Evolutionary conservation across 306 rosid species (phyloP).

Genomic region (Arachis hypogaea): DNA sequence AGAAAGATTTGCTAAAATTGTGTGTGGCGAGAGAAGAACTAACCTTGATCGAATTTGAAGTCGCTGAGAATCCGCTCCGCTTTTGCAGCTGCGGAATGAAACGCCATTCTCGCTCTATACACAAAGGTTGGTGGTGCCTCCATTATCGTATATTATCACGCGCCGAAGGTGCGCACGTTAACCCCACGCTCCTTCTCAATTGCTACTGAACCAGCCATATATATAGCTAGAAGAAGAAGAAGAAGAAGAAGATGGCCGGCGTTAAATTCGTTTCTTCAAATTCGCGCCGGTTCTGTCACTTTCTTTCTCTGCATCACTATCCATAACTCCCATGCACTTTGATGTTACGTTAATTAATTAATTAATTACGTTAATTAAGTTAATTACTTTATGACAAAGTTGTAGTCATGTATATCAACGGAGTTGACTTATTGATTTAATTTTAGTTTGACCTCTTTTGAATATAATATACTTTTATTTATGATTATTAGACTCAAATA

Average conservation of each 20-base stretch:
- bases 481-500: too few relatives aligned
- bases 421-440: too few relatives aligned
- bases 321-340: neutral
- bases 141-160: constrained; percentile 48
- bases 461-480: too few relatives aligned
- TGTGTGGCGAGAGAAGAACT: constrained; percentile 43
- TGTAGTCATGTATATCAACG: too few relatives aligned
- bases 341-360: too few relatives aligned
- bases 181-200: neutral
- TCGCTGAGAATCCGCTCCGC: constrained; percentile 89
- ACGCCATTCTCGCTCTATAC: constrained; percentile 93
- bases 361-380: too few relatives aligned
- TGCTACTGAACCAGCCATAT: neutral
- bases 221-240: neutral
- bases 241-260: neutral
- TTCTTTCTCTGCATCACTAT: neutral
- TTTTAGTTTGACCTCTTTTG: too few relatives aligned
- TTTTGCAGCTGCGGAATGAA: constrained; percentile 97
- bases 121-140: constrained; percentile 81
- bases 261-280: neutral
- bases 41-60: constrained; percentile 82
- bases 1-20: neutral
- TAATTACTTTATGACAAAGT: neutral
- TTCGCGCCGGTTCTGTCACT: neutral
- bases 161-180: constrained; percentile 43